Evolutionary conservation across 2,329 filamentous ascomycete species (phyloP).

Genomic region (Fusarium brevicatenulatum): DNA sequence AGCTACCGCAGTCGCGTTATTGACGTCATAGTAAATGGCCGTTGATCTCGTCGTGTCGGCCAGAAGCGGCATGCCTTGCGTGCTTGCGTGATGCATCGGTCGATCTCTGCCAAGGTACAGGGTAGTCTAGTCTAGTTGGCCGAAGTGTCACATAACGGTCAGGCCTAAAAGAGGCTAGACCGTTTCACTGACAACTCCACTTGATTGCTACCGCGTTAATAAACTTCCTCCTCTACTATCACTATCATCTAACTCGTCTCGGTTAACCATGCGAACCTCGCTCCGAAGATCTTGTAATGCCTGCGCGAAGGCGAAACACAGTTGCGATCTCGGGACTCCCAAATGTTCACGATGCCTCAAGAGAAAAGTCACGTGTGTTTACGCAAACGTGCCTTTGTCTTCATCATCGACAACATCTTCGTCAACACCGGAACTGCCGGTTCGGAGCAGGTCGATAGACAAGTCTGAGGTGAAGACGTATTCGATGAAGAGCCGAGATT

Average conservation of each 20-base stretch:
- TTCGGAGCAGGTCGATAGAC: background rate
- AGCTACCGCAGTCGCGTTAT: fast-evolving
- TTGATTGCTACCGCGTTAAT: constrained; percentile 3
- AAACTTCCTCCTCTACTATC: constrained; percentile 19
- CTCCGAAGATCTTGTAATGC: constrained; percentile 66
- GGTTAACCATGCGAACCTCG: constrained; percentile 60
- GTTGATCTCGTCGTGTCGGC: background rate
- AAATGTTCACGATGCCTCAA: constrained; percentile 65
- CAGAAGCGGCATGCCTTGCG: background rate
- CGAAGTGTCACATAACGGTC: background rate
- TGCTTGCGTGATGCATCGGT: background rate
- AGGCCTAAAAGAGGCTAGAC: background rate
- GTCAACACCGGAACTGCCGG: constrained; percentile 15
- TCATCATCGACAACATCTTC: constrained; percentile 8
- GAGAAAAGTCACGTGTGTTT: constrained; percentile 58
- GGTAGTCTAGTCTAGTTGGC: background rate
- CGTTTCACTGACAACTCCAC: constrained; percentile 1
- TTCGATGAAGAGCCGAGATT: background rate
- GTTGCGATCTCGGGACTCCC: constrained; percentile 65
- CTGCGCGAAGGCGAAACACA: constrained; percentile 65
- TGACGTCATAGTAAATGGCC: background rate
- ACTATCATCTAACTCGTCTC: constrained; percentile 12
- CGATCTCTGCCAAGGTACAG: background rate
- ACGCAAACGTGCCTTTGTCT: constrained; percentile 64
- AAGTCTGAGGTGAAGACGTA: background rate